Evolutionary conservation across 148 eudicot genomes (phyloP).

Genomic region (Rhododendron kiyosumense): DNA sequence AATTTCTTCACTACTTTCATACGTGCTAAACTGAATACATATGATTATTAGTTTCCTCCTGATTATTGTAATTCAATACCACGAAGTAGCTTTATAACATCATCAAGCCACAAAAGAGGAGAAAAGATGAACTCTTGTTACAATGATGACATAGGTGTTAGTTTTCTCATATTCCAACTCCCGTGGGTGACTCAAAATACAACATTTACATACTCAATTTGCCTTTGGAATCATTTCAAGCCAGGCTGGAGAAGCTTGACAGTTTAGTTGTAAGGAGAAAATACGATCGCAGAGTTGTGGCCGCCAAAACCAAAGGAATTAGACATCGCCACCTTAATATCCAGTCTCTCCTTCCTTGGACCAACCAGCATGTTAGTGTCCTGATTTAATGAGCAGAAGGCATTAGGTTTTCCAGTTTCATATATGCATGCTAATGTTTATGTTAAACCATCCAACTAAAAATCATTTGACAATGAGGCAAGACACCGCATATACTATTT

Average conservation of each 20-base stretch:
- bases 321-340: conserved; percentile 83
- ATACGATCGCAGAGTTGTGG: conserved; percentile 89
- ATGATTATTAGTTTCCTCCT: not conserved
- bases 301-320: conserved; percentile 99
- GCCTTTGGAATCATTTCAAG: conserved; percentile 17
- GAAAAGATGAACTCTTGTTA: not conserved
- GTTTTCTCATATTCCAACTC: not conserved
- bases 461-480: not conserved
- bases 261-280: conserved; percentile 77
- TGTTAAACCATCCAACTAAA: not conserved
- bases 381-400: conserved; percentile 31
- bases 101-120: not conserved
- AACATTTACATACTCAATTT: not conserved
- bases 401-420: not conserved
- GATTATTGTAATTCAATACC: not conserved
- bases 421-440: not conserved
- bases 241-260: conserved; percentile 12
- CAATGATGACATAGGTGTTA: not conserved
- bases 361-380: conserved; percentile 79
- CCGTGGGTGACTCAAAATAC: not conserved
- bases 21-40: not conserved
- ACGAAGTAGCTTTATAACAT: not conserved
- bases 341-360: conserved; percentile 63
- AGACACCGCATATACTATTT: not conserved
- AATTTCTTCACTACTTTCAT: not conserved